phyloP scores from a whole-genome alignment of 495 filamentous ascomycete genomes.

The Daldinia grandis region DNA sequence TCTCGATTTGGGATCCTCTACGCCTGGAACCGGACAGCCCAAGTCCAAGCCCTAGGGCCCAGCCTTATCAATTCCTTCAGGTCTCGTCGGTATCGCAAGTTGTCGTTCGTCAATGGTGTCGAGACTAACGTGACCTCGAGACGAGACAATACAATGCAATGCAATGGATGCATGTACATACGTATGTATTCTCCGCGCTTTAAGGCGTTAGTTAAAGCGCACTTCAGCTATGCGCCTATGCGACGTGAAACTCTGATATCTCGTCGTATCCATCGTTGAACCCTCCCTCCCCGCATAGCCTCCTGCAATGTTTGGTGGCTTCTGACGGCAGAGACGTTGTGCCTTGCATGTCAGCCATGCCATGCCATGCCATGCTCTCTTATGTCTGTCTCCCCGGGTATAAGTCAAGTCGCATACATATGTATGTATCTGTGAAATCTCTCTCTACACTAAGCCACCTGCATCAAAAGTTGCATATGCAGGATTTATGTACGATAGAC shows the following conservation, averaged over 20 bases:
- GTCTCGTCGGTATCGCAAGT: slow-evolving; percentile 25
- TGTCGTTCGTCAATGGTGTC: slow-evolving; percentile 11
- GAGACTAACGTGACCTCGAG: slow-evolving; percentile 34
- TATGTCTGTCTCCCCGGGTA: slow-evolving; percentile 6
- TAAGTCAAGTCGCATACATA: neutral
- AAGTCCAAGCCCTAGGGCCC: neutral
- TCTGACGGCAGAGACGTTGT: slow-evolving; percentile 16
- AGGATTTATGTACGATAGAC: neutral
- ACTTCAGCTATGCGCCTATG: slow-evolving; percentile 24
- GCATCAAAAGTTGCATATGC: neutral
- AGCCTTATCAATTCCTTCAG: slow-evolving; percentile 27
- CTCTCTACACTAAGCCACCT: neutral
- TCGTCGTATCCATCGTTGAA: slow-evolving; percentile 36
- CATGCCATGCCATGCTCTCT: neutral
- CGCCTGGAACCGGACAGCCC: slow-evolving; percentile 4
- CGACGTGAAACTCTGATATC: slow-evolving; percentile 38
- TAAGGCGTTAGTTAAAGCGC: neutral
- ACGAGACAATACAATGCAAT: neutral
- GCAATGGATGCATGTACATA: too few species aligned
- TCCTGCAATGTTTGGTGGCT: slow-evolving; percentile 33
- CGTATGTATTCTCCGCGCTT: slow-evolving; percentile 36
- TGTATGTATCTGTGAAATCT: slow-evolving; percentile 5
- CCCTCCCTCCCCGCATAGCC: slow-evolving; percentile 34
- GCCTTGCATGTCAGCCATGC: slow-evolving; percentile 28
- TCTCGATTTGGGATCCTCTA: slow-evolving; percentile 31